Conservation (phyloP, 306 rosid genomes). For the Dryas drummondii region DNA sequence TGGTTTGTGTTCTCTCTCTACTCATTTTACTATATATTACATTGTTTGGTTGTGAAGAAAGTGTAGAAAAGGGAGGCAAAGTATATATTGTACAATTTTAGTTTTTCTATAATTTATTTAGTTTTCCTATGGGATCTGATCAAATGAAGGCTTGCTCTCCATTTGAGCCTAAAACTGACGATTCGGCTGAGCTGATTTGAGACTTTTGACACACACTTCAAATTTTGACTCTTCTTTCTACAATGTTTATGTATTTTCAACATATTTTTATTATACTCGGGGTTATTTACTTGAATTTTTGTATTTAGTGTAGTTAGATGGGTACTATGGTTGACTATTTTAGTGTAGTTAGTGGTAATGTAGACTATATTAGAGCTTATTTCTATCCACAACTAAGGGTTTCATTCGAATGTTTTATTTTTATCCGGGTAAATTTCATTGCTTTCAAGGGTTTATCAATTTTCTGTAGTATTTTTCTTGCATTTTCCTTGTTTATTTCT, state of each 20-base stretch:
- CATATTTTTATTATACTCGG: neutral
- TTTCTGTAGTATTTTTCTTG: conserved; percentile 17
- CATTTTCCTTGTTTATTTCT: conserved; percentile 17
- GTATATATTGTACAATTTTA: neutral
- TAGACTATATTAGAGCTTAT: neutral
- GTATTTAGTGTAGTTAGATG: neutral
- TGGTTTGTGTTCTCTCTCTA: neutral
- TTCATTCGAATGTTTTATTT: neutral
- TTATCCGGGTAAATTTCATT: conserved; percentile 10
- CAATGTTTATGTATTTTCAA: neutral
- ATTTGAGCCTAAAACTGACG: conserved; percentile 9
- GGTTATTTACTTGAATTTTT: neutral
- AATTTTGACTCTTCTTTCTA: neutral
- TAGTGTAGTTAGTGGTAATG: neutral
- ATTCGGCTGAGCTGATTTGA: neutral
- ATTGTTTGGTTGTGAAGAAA: conserved; percentile 27
- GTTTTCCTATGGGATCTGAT: conserved; percentile 20
- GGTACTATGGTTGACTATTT: too few relatives aligned
- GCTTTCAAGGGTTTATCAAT: conserved; percentile 13
- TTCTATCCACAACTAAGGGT: neutral
- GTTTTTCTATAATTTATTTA: conserved; percentile 15
- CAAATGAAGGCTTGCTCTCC: neutral
- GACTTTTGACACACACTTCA: conserved; percentile 1
- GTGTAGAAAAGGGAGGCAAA: conserved; percentile 26
- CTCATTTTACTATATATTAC: neutral